These are phyloP conservation scores for Leersia perrieri DNA, from an alignment of 176 grass and related monocot species.

Conservation along the genomic window DNA sequence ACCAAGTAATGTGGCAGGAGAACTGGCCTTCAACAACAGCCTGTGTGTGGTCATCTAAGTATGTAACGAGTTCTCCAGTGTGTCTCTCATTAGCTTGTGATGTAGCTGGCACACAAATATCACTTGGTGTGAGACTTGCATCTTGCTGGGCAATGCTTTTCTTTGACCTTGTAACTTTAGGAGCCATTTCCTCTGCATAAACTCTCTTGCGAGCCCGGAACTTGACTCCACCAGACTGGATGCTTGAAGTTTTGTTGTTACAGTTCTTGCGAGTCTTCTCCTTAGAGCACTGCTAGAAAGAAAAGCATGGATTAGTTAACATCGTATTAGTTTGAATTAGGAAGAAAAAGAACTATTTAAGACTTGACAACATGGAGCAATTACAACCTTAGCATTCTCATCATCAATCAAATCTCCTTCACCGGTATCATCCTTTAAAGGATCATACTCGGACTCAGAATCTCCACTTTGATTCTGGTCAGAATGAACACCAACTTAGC, in stretches of 20 bases:
- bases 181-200: not conserved
- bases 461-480: not conserved
- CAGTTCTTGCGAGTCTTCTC: not conserved
- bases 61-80: not conserved
- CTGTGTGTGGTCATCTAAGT: too few species aligned
- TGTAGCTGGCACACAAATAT: too few species aligned
- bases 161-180: not conserved
- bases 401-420: not conserved
- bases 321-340: not conserved
- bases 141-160: not conserved
- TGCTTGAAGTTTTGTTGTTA: not conserved
- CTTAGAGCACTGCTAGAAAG: not conserved
- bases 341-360: not conserved
- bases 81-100: not conserved
- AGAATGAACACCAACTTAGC: too few species aligned
- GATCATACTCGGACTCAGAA: not conserved
- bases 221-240: not conserved
- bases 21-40: not conserved
- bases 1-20: too few species aligned
- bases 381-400: not conserved
- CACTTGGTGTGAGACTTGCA: too few species aligned
- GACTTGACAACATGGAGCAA: not conserved
- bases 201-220: not conserved
- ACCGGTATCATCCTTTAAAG: not conserved
- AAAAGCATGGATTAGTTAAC: not conserved